Evolutionary conservation across 208 protist genomes (phyloP).

Genomic region (Trypanosoma melophagium): DNA sequence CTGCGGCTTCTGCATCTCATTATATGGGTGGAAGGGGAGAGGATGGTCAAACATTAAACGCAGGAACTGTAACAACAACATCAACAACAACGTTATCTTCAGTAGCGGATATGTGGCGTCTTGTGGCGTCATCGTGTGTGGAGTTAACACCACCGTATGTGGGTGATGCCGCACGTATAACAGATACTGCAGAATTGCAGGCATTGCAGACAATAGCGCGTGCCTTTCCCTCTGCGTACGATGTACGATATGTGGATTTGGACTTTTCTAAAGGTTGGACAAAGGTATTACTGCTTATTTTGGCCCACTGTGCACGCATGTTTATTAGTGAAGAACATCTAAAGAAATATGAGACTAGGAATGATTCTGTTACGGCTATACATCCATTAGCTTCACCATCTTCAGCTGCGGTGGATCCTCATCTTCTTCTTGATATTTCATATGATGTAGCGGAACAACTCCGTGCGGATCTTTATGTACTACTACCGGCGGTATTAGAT

Average conservation of each 20-base stretch:
- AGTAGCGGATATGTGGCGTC: slow-evolving; percentile 44
- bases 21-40: no score
- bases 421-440: slow-evolving; percentile 49
- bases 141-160: slow-evolving; percentile 59
- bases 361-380: background rate
- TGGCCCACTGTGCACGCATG: slow-evolving; percentile 72
- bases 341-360: background rate
- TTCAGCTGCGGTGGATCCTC: slow-evolving; percentile 24
- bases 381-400: slow-evolving; percentile 25
- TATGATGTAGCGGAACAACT: slow-evolving; percentile 42
- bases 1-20: background rate
- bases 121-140: slow-evolving; percentile 40
- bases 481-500: slow-evolving; percentile 57
- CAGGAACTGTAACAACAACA: no score
- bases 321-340: slow-evolving; percentile 24
- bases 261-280: slow-evolving; percentile 52
- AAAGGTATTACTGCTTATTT: slow-evolving; percentile 75
- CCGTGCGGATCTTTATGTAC: slow-evolving; percentile 34
- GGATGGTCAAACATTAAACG: no score
- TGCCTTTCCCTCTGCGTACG: slow-evolving; percentile 47
- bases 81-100: background rate
- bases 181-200: slow-evolving; percentile 47
- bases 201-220: slow-evolving; percentile 72
- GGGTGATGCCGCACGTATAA: slow-evolving; percentile 65
- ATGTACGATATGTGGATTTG: slow-evolving; percentile 62